These are phyloP conservation scores for Phytophthora pini DNA, from an alignment of 352 stramenopile species.

Conservation along the genomic window DNA sequence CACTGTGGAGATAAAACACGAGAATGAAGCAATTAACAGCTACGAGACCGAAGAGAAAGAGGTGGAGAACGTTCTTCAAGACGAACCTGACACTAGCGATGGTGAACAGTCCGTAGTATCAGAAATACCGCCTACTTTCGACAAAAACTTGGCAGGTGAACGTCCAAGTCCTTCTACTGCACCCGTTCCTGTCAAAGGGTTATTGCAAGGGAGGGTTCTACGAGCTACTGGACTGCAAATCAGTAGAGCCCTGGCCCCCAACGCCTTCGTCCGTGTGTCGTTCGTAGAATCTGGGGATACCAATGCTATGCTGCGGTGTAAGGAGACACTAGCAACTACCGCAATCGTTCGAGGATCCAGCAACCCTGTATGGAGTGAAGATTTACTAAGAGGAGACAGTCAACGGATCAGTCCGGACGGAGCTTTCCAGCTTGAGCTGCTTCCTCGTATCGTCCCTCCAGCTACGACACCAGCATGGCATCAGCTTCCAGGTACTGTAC, in stretches of 20 bases:
- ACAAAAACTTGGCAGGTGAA: constrained; percentile 4
- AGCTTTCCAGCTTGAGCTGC: constrained; percentile 57
- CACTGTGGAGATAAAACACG: not conserved
- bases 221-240: constrained; percentile 44
- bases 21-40: constrained; percentile 1
- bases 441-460: constrained; percentile 29
- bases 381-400: constrained; percentile 7
- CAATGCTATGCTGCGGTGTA: constrained; percentile 73
- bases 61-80: constrained; percentile 2
- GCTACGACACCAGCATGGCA: constrained; percentile 45
- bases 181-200: constrained; percentile 34
- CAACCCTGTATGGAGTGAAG: constrained; percentile 60
- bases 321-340: constrained; percentile 56
- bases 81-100: constrained; percentile 22
- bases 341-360: constrained; percentile 18
- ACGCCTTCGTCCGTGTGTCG: constrained; percentile 55
- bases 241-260: constrained; percentile 25
- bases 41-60: constrained; percentile 4
- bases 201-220: constrained; percentile 56
- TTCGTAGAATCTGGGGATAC: constrained; percentile 55
- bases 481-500: constrained; percentile 60
- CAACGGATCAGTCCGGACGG: constrained; percentile 2
- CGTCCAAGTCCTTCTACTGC: not conserved
- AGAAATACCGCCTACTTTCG: constrained; percentile 56
- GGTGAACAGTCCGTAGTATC: constrained; percentile 53